phyloP scores from a whole-genome alignment of 164 flowering plant genomes.

The Stephania yunnanensis region DNA sequence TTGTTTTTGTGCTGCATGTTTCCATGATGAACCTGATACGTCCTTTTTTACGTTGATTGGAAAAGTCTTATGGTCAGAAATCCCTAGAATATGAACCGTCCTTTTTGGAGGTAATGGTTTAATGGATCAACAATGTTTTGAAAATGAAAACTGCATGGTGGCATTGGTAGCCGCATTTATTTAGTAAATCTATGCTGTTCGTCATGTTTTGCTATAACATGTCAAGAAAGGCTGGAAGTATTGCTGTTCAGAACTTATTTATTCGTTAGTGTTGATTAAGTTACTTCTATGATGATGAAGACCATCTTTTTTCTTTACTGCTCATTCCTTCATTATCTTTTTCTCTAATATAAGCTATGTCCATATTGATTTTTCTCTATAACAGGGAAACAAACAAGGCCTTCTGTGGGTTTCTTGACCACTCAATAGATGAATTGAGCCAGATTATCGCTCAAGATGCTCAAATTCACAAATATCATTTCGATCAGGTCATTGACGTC shows the following conservation, averaged over 20 bases:
- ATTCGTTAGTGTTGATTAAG: neutral
- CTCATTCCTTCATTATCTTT: neutral
- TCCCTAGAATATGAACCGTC: neutral
- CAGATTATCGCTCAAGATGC: conserved; percentile 24
- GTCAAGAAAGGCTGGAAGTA: neutral
- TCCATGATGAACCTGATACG: neutral
- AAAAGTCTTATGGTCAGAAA: neutral
- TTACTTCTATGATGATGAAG: neutral
- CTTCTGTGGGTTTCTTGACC: conserved; percentile 77
- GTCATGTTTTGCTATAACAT: neutral
- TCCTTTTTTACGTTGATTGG: neutral
- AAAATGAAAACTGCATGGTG: neutral
- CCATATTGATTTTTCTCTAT: neutral
- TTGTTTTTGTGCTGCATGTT: neutral
- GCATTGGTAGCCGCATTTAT: too few species aligned
- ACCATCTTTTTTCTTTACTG: neutral
- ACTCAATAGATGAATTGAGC: conserved; percentile 27
- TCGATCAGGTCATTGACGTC: conserved; percentile 17
- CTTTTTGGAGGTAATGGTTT: neutral
- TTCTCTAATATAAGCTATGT: neutral
- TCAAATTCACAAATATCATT: conserved; percentile 9
- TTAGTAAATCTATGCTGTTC: neutral
- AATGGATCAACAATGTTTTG: neutral
- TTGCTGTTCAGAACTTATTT: neutral
- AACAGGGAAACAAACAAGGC: conserved; percentile 87